Conservation (phyloP, 305 asterid species). For the Solanum hybrid region DNA sequence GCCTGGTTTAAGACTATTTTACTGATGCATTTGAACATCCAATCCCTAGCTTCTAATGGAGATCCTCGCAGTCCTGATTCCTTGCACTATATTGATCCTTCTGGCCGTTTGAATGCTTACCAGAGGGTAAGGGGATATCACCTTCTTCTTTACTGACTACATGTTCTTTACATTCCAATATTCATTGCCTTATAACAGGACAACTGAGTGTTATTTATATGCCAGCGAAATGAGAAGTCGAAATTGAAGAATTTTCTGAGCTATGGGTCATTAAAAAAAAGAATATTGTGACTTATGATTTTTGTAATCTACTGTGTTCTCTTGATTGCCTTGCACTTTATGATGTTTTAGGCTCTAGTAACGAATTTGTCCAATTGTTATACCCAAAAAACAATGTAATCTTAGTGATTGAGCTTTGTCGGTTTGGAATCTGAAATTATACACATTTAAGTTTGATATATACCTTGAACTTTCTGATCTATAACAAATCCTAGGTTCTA, state of each 20-base stretch:
- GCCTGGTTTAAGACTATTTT: not conserved
- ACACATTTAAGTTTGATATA: not conserved
- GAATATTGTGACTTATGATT: not conserved
- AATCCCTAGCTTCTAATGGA: slow-evolving; percentile 60
- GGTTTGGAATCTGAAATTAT: not conserved
- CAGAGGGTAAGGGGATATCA: slow-evolving; percentile 42
- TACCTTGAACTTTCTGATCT: not conserved
- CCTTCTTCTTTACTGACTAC: not conserved
- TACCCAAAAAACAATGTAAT: not conserved
- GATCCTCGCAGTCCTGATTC: slow-evolving; percentile 45
- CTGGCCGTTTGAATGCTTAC: slow-evolving; percentile 61
- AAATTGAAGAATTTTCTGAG: not conserved
- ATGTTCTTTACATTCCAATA: not conserved
- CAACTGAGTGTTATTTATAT: not conserved
- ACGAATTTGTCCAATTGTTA: not conserved
- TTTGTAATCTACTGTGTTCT: not conserved
- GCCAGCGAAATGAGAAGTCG: not conserved
- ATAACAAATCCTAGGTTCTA: not conserved
- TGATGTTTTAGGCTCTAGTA: not conserved
- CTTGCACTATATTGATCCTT: slow-evolving; percentile 61
- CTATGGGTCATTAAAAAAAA: not conserved
- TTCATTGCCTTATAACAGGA: not conserved
- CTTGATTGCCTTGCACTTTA: not conserved
- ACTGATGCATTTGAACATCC: slow-evolving; percentile 1
- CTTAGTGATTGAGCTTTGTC: not conserved